Evolutionary conservation across 225 moss, liverwort and hornwort species (phyloP).

Genomic region (Bryoerythrophyllum caledonicum): DNA sequence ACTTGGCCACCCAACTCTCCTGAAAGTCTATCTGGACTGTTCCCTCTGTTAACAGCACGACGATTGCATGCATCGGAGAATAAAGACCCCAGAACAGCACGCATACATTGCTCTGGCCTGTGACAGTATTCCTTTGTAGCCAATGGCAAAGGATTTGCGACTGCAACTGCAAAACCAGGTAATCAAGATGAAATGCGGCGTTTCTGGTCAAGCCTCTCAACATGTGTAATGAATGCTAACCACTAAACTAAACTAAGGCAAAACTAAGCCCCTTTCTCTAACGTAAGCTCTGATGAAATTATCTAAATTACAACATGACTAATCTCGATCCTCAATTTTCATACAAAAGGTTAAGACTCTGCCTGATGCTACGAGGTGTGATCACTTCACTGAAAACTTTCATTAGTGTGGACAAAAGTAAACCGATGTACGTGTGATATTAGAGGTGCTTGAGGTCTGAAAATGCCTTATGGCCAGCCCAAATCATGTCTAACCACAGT

Average conservation of each 20-base stretch:
- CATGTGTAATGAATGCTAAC: slow-evolving; percentile 34
- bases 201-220: slow-evolving; percentile 44
- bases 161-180: slow-evolving; percentile 74
- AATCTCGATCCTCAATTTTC: slow-evolving; percentile 23
- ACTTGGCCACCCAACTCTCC: slow-evolving; percentile 68
- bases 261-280: slow-evolving; percentile 11
- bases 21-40: slow-evolving; percentile 65
- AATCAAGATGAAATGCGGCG: slow-evolving; percentile 60
- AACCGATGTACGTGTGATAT: slow-evolving; percentile 22
- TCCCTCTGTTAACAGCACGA: slow-evolving; percentile 61
- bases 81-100: slow-evolving; percentile 91
- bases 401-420: slow-evolving; percentile 17
- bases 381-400: slow-evolving; percentile 18
- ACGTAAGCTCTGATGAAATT: slow-evolving; percentile 7
- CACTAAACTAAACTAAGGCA: slow-evolving; percentile 18
- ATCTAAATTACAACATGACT: slow-evolving; percentile 8
- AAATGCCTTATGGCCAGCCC: slow-evolving; percentile 15
- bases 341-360: slow-evolving; percentile 17
- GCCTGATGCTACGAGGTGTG: slow-evolving; percentile 13
- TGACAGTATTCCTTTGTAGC: slow-evolving; percentile 95
- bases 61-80: slow-evolving; percentile 82
- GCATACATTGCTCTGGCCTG: slow-evolving; percentile 93
- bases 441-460: slow-evolving; percentile 3
- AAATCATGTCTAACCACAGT: slow-evolving; percentile 15
- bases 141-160: slow-evolving; percentile 89